These are phyloP conservation scores for Thermochaetoides thermophila DNA, from an alignment of 495 filamentous ascomycete species.

Conservation along the genomic window DNA sequence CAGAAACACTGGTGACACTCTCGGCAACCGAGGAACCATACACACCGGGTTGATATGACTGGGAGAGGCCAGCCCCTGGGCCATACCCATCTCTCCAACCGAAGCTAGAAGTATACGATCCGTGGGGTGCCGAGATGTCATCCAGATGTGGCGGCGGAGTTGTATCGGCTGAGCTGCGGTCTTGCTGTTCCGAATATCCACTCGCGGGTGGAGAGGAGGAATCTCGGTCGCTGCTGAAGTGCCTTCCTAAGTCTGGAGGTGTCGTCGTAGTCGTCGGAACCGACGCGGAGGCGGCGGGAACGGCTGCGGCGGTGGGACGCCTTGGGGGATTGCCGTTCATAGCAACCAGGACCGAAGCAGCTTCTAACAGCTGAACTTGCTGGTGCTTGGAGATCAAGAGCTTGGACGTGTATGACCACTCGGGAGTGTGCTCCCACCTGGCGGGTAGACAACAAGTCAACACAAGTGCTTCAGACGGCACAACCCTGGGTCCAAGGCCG, in stretches of 20 bases:
- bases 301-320: constrained; percentile 19
- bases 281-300: neutral
- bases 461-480: constrained; percentile 17
- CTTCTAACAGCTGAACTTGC: constrained; percentile 94
- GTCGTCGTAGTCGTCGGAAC: constrained; percentile 12
- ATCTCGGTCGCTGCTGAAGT: constrained; percentile 60
- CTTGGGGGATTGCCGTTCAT: constrained; percentile 61
- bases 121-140: constrained; percentile 20
- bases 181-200: constrained; percentile 59
- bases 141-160: constrained; percentile 52
- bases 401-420: constrained; percentile 96
- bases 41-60: constrained; percentile 69
- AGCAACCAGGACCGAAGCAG: constrained; percentile 80
- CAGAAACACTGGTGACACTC: constrained; percentile 31
- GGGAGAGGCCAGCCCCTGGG: constrained; percentile 57
- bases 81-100: constrained; percentile 43
- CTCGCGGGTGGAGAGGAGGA: constrained; percentile 67
- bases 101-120: constrained; percentile 33
- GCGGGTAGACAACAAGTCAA: constrained; percentile 22
- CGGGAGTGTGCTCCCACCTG: constrained; percentile 99
- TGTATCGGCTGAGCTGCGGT: constrained; percentile 54
- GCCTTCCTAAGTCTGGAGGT: constrained; percentile 44
- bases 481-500: constrained; percentile 9
- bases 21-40: constrained; percentile 38
- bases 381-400: constrained; percentile 98